phyloP scores from a whole-genome alignment of 2,329 filamentous ascomycete species.

The Zopfia rhizophila region DNA sequence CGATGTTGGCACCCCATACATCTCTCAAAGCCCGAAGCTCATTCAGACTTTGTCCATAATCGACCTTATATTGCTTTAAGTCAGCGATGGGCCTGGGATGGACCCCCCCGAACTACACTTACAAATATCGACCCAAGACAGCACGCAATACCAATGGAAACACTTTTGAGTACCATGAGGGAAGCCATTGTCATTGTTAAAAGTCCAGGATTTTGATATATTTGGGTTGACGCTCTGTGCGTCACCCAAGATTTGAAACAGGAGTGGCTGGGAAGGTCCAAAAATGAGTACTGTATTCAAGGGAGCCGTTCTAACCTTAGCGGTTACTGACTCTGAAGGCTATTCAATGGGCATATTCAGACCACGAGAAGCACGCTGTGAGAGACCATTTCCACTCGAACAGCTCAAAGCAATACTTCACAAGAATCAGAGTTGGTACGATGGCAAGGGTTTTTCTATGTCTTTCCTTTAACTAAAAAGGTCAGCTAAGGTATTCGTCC shows the following conservation, averaged over 20 bases:
- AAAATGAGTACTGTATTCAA: conserved; percentile 24
- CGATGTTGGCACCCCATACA: too few species aligned
- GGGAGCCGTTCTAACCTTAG: conserved; percentile 18
- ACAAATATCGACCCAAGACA: conserved; percentile 8
- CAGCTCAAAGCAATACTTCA: conserved; percentile 2
- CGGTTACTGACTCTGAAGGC: conserved; percentile 17
- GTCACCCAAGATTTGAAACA: conserved; percentile 26
- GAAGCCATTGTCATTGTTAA: conserved; percentile 13
- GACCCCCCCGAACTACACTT: conserved; percentile 11
- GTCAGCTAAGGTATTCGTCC: conserved; percentile 4
- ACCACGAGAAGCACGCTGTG: conserved; percentile 8
- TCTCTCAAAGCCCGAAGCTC: not conserved
- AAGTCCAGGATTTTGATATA: conserved; percentile 15
- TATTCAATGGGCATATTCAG: conserved; percentile 19
- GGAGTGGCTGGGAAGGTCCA: conserved; percentile 27
- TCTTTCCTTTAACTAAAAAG: conserved; percentile 6
- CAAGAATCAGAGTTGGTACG: conserved; percentile 2
- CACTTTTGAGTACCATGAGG: conserved; percentile 9
- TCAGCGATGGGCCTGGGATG: conserved; percentile 5
- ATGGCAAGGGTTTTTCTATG: conserved; percentile 9
- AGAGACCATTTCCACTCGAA: not conserved
- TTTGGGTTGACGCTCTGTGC: conserved; percentile 29
- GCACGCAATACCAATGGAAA: not conserved
- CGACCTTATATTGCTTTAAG: conserved; percentile 11
- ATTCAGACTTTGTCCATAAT: not conserved